Evolutionary conservation across 169 alveolate species (phyloP), one percentile per base, ranked within the genome.

Genomic region (Cardiosporidium cionae): DNA sequence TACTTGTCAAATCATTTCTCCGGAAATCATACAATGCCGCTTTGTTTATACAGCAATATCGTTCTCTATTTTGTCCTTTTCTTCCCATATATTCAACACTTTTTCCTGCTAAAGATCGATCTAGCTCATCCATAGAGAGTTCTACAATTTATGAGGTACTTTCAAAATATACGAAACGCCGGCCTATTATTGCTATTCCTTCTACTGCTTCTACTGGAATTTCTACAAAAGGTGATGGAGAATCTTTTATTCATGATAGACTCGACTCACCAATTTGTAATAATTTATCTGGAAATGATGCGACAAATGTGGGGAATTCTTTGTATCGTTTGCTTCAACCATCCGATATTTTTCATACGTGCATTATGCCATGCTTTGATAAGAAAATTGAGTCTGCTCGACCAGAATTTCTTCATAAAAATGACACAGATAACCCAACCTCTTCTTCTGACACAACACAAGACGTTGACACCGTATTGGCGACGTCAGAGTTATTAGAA

Each of bases 311-410:
- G n/a, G n/a, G n/a, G n/a, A n/a, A n/a, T n/a, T n/a, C n/a, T n/a
- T n/a, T n/a, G n/a, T n/a, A n/a, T n/a, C n/a, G n/a, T n/a, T n/a
- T n/a, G n/a, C n/a, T n/a, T n/a, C n/a, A n/a, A n/a, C 84, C 70
- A 35, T 70, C 32, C 31, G 86, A 85, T 58, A 68, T 86, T 25
- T 81, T 74, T 64, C 91, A 91, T 58, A 93, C 86, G 32, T 83
- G 92, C 31, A 85, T 94, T 6, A 89, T 88, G 94, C 95, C 96
- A 31, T 94, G 98, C 68, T 91, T 87, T 81, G 98, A 94, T 82
- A 94, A 94, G 81, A 92, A 94, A 80, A 83, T 94, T 32, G 98
- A 94, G 75, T 89, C 98, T 0, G 92, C 91, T 7, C 81, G 95
- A 53, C 83, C 83, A 0, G 78, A 69, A 78, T 82, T 88, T 32